Conservation (phyloP, 495 filamentous ascomycete species). For the Terfezia claveryi region DNA sequence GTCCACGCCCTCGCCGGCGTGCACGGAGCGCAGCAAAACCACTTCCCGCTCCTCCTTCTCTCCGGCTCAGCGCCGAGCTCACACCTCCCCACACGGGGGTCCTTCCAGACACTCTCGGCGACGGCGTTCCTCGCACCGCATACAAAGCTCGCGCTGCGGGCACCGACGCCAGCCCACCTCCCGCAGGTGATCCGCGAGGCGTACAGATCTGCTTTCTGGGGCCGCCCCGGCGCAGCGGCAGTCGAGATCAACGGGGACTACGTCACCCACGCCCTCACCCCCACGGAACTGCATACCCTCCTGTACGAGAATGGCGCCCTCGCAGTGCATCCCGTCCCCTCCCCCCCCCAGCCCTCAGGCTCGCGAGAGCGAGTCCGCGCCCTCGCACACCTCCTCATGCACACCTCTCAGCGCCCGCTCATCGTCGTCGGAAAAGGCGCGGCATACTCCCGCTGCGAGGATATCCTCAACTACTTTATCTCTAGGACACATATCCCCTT, state of each 20-base stretch:
- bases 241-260: conserved; percentile 41
- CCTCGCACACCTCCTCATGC: conserved; percentile 26
- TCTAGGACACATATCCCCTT: conserved; percentile 33
- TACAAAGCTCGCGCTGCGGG: conserved; percentile 33
- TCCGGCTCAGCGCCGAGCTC: conserved; percentile 34
- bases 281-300: conserved; percentile 1
- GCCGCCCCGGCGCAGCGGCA: conserved; percentile 35
- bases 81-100: conserved; percentile 31
- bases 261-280: conserved; percentile 20
- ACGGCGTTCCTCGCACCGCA: conserved; percentile 35
- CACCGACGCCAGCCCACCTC: conserved; percentile 29
- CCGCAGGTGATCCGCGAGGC: conserved; percentile 30
- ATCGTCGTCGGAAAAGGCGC: conserved; percentile 41
- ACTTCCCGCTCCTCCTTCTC: conserved; percentile 36
- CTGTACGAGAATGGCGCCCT: background rate
- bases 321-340: conserved; percentile 16
- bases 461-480: conserved; percentile 28
- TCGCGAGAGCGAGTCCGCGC: conserved; percentile 26
- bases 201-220: conserved; percentile 35
- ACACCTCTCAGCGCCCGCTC: conserved; percentile 31
- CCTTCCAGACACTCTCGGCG: conserved; percentile 42
- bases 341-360: conserved; percentile 25
- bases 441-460: conserved; percentile 34
- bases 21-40: conserved; percentile 1
- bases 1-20: conserved; percentile 40